phyloP scores from a whole-genome alignment of 306 rosid genomes.

The Pterocarpus macrocarpus region DNA sequence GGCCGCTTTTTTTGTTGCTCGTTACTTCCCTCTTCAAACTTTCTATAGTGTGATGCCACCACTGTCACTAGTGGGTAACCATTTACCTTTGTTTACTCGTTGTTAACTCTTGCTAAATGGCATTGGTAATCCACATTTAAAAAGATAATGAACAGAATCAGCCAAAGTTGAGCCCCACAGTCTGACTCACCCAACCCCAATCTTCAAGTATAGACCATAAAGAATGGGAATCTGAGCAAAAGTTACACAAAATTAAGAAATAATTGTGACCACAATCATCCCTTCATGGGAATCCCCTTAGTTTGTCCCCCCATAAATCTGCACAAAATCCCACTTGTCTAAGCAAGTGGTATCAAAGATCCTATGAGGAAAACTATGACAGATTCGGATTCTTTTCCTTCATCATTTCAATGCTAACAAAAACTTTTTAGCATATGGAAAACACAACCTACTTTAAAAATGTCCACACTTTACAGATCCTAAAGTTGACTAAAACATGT shows the following conservation, averaged over 20 bases:
- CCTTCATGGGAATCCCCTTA: slow-evolving; percentile 46
- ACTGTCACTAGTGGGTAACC: slow-evolving; percentile 27
- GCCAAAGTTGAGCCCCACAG: slow-evolving; percentile 50
- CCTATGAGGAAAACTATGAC: slow-evolving; percentile 27
- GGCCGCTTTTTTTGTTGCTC: neutral
- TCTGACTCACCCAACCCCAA: slow-evolving; percentile 50
- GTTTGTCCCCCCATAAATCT: slow-evolving; percentile 40
- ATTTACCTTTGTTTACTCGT: slow-evolving; percentile 17
- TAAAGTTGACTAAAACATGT: slow-evolving; percentile 49
- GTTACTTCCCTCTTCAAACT: slow-evolving; percentile 2
- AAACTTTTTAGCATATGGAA: slow-evolving; percentile 44
- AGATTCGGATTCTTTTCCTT: slow-evolving; percentile 50
- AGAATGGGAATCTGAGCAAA: slow-evolving; percentile 42
- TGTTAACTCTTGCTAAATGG: slow-evolving; percentile 30
- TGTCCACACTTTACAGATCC: slow-evolving; percentile 52
- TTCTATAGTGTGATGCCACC: slow-evolving; percentile 1
- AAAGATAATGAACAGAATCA: slow-evolving; percentile 18
- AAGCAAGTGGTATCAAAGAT: slow-evolving; percentile 40
- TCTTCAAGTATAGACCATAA: slow-evolving; percentile 37
- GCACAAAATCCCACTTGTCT: slow-evolving; percentile 50
- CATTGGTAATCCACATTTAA: slow-evolving; percentile 42
- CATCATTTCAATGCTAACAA: slow-evolving; percentile 47
- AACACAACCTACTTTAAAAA: slow-evolving; percentile 51
- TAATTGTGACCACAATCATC: slow-evolving; percentile 46
- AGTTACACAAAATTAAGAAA: slow-evolving; percentile 45